Percentiles rank a stretch among this genome's conserved stretches.
Evolutionary conservation across 441 rosid genomes (phyloP).

Genomic region (Biscutella auriculata): DNA sequence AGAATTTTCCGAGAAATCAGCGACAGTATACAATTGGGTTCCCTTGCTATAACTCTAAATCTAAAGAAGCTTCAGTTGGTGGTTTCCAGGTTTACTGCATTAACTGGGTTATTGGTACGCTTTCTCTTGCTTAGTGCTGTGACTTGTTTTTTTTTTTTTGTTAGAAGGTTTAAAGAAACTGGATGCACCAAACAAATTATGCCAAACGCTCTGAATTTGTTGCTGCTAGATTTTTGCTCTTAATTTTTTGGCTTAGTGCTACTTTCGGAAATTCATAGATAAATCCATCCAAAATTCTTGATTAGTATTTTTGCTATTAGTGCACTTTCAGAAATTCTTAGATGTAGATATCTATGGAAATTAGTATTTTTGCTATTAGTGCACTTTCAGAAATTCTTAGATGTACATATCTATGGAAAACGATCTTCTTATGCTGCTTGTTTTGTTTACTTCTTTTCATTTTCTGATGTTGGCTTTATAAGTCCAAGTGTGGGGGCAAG

Average conservation of each 20-base stretch:
- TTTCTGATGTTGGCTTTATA: background rate
- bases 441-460: background rate
- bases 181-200: background rate
- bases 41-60: slow-evolving; percentile 65
- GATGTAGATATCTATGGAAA: too few relatives aligned
- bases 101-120: slow-evolving; percentile 92
- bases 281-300: too few relatives aligned
- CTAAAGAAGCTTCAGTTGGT: slow-evolving; percentile 79
- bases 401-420: background rate
- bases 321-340: too few relatives aligned
- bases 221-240: too few relatives aligned
- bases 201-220: background rate
- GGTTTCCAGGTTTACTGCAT: slow-evolving; percentile 76
- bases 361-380: too few relatives aligned
- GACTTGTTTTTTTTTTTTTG: background rate
- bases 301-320: too few relatives aligned
- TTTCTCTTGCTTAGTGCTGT: slow-evolving; percentile 7
- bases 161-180: background rate
- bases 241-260: background rate
- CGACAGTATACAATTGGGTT: slow-evolving; percentile 53
- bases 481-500: background rate
- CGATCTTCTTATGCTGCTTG: background rate
- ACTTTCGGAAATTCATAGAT: background rate
- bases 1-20: slow-evolving; percentile 77
- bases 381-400: background rate